Evolutionary conservation across 768 basidiomycete species (phyloP), one percentile per base, ranked within the genome.

Genomic region (Mycena venus): DNA sequence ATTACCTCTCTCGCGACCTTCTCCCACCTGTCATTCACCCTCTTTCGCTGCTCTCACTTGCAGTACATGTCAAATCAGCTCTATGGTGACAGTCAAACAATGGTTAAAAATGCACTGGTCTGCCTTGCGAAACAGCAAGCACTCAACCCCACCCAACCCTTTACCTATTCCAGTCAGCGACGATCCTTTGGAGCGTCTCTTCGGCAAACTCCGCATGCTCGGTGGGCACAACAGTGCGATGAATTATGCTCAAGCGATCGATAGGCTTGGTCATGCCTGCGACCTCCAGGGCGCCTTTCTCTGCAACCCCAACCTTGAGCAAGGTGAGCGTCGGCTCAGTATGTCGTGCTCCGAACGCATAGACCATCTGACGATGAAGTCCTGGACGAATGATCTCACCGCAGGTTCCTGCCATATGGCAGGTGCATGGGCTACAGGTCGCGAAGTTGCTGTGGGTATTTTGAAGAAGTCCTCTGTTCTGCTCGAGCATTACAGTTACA

Each of bases 121-220:
- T 44, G 42, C 42, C 17, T 44, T 4, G 42, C 42, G 17, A 44
- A 44, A 19, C 42, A 44, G 17, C 10, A 44, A 4, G 42, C 17
- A 9, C 42, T 44, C 42, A 15, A 44, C 36, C 36, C 36, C 12
- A 36, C 36, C 6, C 6, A 36, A 36, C 36, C 36, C 12, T 36
- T 36, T 44, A 44, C 63, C 60, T 83, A 12, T 79, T 71, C 34
- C 72, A 77, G 73, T 73, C 36, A 81, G 83, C 7, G 78, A 81
- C 49, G 82, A 85, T 61, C 76, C 76, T 0, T 75, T 85, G 1
- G 81, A 85, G 60, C 53, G 78, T 3, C 64, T 83, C 2, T 85
- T 84, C 73, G 81, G 82, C 2, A 73, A 78, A 2, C 51, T 78
- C 5, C 77, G 72, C 15, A 82, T 77, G 69, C 71, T 77, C 17